Base-by-base conservation (phyloP, 495 filamentous ascomycete genomes). In the Hypoxylon lienhwacheense region DNA sequence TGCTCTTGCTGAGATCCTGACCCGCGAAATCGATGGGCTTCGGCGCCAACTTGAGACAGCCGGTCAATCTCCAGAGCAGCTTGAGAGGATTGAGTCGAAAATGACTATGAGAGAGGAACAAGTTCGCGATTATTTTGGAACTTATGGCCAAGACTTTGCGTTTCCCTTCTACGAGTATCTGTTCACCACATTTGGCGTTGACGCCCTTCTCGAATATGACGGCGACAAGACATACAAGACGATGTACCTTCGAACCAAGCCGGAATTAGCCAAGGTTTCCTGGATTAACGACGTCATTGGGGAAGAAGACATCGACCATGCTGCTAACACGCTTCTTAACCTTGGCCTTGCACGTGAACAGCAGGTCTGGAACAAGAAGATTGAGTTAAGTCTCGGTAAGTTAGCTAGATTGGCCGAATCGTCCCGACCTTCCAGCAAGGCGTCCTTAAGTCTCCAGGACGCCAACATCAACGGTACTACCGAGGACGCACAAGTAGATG, bases 261-360 rank as follows among this genome's bases (percentile, higher is more conserved):
- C 82, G 7, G 70, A 81, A 55, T 85, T 88, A 35, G 81, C 84
- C 29, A 88, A 87, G 59, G 68, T 97, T n/a, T 78, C 85, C 29
- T 98, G 93, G 93, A 92, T 98, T 70, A 92, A 97, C 68, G 91
- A 96, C 61, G 81, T 96, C 14, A 70, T 80, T 42, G 75, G 81
- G 15, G 85, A 90, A 64, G 76, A 83, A 45, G 81, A 93, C 43
- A 92, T 87, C 55, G 73, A 79, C 24, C 75, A 75, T 48, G 91
- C 92, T 10, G 84, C 84, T 7, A 68, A 80, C 21, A 84, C 78
- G 0, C 77, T 98, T 20, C 69, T 85, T 20, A 69, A 79, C 7
- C 70, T 88, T 3, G 90, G 87, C 7, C 68, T 82, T 25, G 70
- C 74, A 20, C 78, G 79, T 33, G 89, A 96, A 63, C 78, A 80